Base-by-base conservation (phyloP, 2,329 filamentous ascomycete species). In the Arachnopeziza araneosa region DNA sequence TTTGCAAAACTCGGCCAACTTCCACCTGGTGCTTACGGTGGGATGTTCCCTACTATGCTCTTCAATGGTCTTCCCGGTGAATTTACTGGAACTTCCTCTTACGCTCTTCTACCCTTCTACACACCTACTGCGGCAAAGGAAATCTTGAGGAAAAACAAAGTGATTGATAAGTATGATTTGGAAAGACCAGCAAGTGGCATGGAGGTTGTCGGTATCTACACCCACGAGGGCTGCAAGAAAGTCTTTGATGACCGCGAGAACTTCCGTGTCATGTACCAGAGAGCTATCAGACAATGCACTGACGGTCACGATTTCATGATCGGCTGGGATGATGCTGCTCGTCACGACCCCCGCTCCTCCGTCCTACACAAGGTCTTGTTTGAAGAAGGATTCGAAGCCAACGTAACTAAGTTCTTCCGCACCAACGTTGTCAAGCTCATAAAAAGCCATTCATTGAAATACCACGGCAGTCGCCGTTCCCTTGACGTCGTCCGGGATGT, bases 61-160 rank as follows among this genome's bases (percentile, higher is more conserved):
- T 79, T 80, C 69, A 75, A 73, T 60, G 78, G 73, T 12, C 72
- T 82, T 10, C 79, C 79, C 0, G 74, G 72, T 12, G 75, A 74
- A 8, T 82, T 76, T 64, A 78, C 75, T 1, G 79, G 79, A 21
- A 82, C 79, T 1, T 80, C 77, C 5, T 63, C 75, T 8, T 79
- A 81, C 62, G 79, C 70, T 23, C 69, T 80, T 2, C 69, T 82
- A 52, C 76, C 80, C 50, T 80, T 81, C 69, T 81, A 81, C 62
- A 82, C 79, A 0, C 79, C 79, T 0, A 73, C 77, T 53, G 79
- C 79, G 49, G 75, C 73, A 2, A 74, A 74, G 55, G 76, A 71
- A 2, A 81, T 82, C 21, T 65, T 82, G 30, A 75, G 76, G 61
- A 74, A 72, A 51, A 81, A 81, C 59, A 75, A 75, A 12, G 75